phyloP scores from a whole-genome alignment of 257 asterid species.

The Nicotiana attenuata region DNA sequence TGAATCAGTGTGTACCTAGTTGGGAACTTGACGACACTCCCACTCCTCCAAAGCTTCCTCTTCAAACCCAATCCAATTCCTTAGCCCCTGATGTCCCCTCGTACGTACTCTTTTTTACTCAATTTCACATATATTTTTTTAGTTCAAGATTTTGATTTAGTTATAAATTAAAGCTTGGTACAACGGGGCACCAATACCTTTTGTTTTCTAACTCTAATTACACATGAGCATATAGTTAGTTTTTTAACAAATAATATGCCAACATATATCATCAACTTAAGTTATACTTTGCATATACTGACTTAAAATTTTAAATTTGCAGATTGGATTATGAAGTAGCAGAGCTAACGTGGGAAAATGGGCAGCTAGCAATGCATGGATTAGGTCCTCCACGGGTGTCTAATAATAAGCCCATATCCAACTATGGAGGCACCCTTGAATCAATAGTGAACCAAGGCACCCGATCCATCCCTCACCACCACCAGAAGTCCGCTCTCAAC shows the following conservation, averaged over 20 bases:
- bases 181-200: too few relatives aligned
- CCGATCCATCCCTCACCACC: not conserved
- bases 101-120: slow-evolving; percentile 3
- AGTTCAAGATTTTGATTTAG: not conserved
- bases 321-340: slow-evolving; percentile 58
- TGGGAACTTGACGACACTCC: slow-evolving; percentile 48
- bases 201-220: too few relatives aligned
- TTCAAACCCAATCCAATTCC: slow-evolving; percentile 20
- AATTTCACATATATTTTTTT: not conserved
- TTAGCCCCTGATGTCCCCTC: slow-evolving; percentile 19
- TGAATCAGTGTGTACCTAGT: slow-evolving; percentile 75
- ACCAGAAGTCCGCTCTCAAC: slow-evolving; percentile 19
- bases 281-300: too few relatives aligned
- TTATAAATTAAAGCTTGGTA: too few relatives aligned
- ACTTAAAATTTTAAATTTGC: not conserved
- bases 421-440: slow-evolving; percentile 75
- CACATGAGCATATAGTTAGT: too few relatives aligned
- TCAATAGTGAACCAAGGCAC: slow-evolving; percentile 85
- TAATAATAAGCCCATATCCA: slow-evolving; percentile 32
- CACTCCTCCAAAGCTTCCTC: slow-evolving; percentile 5
- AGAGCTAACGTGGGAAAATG: slow-evolving; percentile 71
- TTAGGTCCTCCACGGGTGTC: slow-evolving; percentile 44
- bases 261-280: too few relatives aligned
- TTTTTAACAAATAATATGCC: too few relatives aligned
- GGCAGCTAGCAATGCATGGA: slow-evolving; percentile 66